Evolutionary conservation across 139 green algal genomes (phyloP), one percentile per base, ranked within the genome.

Genomic region (Haematococcus sp.): DNA sequence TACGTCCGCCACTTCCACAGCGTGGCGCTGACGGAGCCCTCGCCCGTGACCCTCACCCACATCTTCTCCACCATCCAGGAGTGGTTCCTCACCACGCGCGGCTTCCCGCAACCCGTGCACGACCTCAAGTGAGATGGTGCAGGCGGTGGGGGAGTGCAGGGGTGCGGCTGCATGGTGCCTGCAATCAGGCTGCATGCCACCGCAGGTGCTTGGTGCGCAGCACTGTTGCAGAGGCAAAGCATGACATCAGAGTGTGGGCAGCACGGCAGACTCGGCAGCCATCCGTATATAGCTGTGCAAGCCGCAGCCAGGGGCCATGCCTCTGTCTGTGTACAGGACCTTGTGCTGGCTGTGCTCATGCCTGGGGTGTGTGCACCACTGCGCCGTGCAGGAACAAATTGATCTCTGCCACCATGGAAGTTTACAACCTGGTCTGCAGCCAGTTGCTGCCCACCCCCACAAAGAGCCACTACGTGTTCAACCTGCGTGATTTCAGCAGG

Each of bases 21-120:
- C 2, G 16, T 90, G 17, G 75, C 73, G 40, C 30, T 92, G 25
- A 86, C 83, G 0, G 84, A 90, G 40, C 19, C 44, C 43, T 89
- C 63, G 35, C 35, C 76, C 27, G 70, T 73, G 2, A 86, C 80
- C 4, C 77, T 91, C 60, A 74, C 43, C 0, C 73, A 76, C 76
- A 93, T 94, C 76, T 94, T 94, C 82, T 76, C 68, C 54, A 82
- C 80, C 35, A 85, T 94, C 46, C 75, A 93, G 5, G 74, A 78
- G 19, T 88, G 85, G 76, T 93, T 86, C 75, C 76, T 93, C 27
- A 75, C 11, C 17, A 82, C 80, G 30, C 40, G 72, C 31, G 49
- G 3, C 16, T 90, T 86, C 73, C 80, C 80, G 1, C 30, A 79
- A 0, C 3, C 68, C 4, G 54, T 83, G 19, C 35, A 44, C n/a